These are phyloP conservation scores for Hyaloscypha finlandica DNA, from an alignment of 495 filamentous ascomycete species.

Conservation along the genomic window DNA sequence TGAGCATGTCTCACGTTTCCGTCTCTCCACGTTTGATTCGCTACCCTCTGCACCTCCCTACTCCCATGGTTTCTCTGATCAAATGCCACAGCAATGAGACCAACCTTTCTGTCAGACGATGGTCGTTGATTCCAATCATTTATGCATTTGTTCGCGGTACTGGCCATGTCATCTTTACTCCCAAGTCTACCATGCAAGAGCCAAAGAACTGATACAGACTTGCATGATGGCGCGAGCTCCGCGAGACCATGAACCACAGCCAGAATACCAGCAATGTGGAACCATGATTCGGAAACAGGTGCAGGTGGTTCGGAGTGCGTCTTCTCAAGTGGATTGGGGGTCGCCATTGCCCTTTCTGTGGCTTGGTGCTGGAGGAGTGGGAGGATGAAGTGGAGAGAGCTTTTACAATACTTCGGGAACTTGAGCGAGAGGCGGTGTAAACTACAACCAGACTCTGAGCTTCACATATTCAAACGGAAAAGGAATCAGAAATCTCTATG, in stretches of 20 bases:
- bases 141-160: conserved; percentile 56
- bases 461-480: no score
- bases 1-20: conserved; percentile 83
- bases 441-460: no score
- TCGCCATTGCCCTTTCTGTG: conserved; percentile 21
- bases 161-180: conserved; percentile 66
- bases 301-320: conserved; percentile 29
- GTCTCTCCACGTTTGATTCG: conserved; percentile 75
- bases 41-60: conserved; percentile 54
- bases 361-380: not conserved
- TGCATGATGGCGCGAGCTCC: conserved; percentile 57
- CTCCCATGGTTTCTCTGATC: conserved; percentile 91
- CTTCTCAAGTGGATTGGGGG: conserved; percentile 26
- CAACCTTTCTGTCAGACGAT: conserved; percentile 36
- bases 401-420: no score
- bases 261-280: conserved; percentile 74
- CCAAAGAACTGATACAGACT: conserved; percentile 73
- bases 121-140: conserved; percentile 55
- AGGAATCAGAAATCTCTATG: no score
- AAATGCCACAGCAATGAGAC: conserved; percentile 78
- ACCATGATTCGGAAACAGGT: conserved; percentile 58
- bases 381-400: not conserved
- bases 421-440: no score
- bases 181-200: conserved; percentile 78
- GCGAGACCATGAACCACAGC: conserved; percentile 77